Evolutionary conservation across 768 basidiomycete genomes (phyloP), one percentile per base, ranked within the genome.

Genomic region (Phylloporus sp.): DNA sequence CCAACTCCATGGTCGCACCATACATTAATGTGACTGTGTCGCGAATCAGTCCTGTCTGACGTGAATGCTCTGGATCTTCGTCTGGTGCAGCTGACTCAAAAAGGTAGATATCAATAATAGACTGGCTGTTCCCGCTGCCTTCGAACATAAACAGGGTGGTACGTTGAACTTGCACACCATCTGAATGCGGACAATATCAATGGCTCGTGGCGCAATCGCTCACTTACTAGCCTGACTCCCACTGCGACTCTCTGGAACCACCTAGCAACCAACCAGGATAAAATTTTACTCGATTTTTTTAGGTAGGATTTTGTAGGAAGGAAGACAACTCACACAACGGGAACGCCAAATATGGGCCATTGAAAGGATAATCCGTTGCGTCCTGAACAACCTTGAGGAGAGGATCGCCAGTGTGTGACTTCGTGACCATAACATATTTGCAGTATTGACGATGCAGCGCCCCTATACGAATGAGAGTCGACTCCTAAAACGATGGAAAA

Each of bases 261-360:
- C 50, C 50, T 20, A 50, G 53, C 23, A 55, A 31, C 53, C 46
- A 55, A 18, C 54, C 26, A n/a, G 50, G 54, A n/a, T 49, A 52
- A 31, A 46, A 47, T 40, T 38, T 54, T n/a, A 50, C 52, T 14
- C 2, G n/a, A 22, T 9, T 8, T 20, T 9, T 14, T 48, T 10
- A 17, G 11, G 18, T 17, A n/a, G 17, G 9, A 9, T 26, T 0
- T 8, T 21, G 17, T 20, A 20, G 11, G 38, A n/a, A 5, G 22
- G 15, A 21, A 17, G n/a, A 15, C 20, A 5, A 28, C 53, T 48
- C 22, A 48, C 53, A 17, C 24, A 36, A 28, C 3, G 53, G 43
- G 21, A 54, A 35, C 10, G 52, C 53, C 9, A 54, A n/a, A 26
- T 48, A 52, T 4, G 53, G 39, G 0, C 43, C 50, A 36, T 31